phyloP scores from a whole-genome alignment of 805 yeast genomes.

The Torulaspora franciscae region DNA sequence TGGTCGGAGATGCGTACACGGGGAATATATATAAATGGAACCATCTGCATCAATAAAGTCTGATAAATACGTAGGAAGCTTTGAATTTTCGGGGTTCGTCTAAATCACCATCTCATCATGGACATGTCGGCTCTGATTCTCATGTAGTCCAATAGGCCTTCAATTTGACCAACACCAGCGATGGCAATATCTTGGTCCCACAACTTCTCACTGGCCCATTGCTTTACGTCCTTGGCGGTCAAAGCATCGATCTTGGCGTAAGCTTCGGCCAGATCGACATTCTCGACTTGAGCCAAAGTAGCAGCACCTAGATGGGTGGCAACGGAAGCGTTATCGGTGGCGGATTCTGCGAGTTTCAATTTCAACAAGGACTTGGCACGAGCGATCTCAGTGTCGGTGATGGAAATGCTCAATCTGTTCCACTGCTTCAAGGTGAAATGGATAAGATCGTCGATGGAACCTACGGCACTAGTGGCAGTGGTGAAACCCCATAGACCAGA shows the following conservation, averaged over 20 bases:
- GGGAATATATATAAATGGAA: slow-evolving; percentile 11
- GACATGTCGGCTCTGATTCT: slow-evolving; percentile 87
- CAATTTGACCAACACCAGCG: slow-evolving; percentile 82
- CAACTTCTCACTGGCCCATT: slow-evolving; percentile 70
- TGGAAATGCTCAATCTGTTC: slow-evolving; percentile 75
- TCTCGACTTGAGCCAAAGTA: slow-evolving; percentile 51
- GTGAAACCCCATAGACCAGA: slow-evolving; percentile 82
- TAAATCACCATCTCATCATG: slow-evolving; percentile 69
- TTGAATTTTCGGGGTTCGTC: not conserved
- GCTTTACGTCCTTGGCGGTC: slow-evolving; percentile 52
- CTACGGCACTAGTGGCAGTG: slow-evolving; percentile 57
- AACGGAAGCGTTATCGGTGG: slow-evolving; percentile 47
- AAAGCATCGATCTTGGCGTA: slow-evolving; percentile 60
- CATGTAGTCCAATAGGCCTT: slow-evolving; percentile 75
- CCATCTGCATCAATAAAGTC: slow-evolving; percentile 5
- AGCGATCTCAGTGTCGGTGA: slow-evolving; percentile 71
- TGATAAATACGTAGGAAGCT: slow-evolving; percentile 2
- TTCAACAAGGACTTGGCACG: slow-evolving; percentile 72
- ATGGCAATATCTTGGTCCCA: slow-evolving; percentile 85
- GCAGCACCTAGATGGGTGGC: slow-evolving; percentile 52
- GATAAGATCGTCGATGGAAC: slow-evolving; percentile 63
- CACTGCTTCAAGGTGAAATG: slow-evolving; percentile 83
- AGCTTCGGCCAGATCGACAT: slow-evolving; percentile 55
- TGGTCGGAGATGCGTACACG: slow-evolving; percentile 12
- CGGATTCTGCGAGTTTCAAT: slow-evolving; percentile 50